These are phyloP conservation scores for Ascochyta clinopodiicola DNA, from an alignment of 2,329 filamentous ascomycete genomes.

Conservation along the genomic window DNA sequence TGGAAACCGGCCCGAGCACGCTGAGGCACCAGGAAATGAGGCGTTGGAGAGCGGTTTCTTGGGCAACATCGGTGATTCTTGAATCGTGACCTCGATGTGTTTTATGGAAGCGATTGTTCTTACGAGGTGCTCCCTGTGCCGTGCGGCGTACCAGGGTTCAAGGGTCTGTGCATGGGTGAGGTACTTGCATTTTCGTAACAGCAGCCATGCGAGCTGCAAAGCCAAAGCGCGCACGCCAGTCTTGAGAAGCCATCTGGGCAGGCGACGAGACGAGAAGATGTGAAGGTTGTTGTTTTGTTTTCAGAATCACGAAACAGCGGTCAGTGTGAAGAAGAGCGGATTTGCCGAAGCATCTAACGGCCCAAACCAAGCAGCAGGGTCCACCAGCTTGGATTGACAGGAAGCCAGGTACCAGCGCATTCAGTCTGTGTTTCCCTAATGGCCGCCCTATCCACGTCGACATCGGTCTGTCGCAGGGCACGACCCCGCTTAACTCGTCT, in stretches of 20 bases:
- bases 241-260: constrained; percentile 32
- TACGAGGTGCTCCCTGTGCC: constrained; percentile 26
- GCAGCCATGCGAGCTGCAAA: constrained; percentile 55
- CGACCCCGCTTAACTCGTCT: constrained; percentile 3
- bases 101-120: constrained; percentile 19
- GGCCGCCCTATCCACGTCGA: constrained; percentile 7
- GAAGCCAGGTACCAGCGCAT: constrained; percentile 15
- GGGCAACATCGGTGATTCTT: constrained; percentile 10
- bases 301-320: constrained; percentile 9
- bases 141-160: not conserved
- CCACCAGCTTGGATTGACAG: constrained; percentile 12
- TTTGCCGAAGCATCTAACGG: constrained; percentile 16
- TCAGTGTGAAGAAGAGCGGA: constrained; percentile 12
- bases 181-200: constrained; percentile 58
- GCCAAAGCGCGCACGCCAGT: constrained; percentile 52
- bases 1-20: constrained; percentile 6
- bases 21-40: constrained; percentile 4
- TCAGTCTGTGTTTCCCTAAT: not conserved
- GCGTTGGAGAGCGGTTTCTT: constrained; percentile 7
- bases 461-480: constrained; percentile 1
- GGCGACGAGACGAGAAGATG: not conserved
- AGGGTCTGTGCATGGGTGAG: constrained; percentile 15
- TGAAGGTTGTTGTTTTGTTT: constrained; percentile 8
- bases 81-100: constrained; percentile 6
- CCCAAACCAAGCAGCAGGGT: constrained; percentile 17